phyloP scores from a whole-genome alignment of 345 rosid genomes.

The Linum lewisii region DNA sequence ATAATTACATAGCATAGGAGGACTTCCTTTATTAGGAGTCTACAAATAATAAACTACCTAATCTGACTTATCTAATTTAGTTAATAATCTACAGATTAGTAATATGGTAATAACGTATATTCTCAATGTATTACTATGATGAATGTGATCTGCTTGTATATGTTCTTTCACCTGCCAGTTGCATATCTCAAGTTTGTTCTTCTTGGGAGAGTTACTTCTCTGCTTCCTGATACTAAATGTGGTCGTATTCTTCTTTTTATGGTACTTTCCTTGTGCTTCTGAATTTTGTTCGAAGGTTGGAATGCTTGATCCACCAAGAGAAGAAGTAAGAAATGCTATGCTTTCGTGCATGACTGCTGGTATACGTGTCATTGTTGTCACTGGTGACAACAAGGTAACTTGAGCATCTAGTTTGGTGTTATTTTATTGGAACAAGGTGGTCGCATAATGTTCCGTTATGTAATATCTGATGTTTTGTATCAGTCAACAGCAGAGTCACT shows the following conservation, averaged over 20 bases:
- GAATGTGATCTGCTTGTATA: too few relatives aligned
- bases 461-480: slow-evolving; percentile 19
- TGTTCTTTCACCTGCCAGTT: too few relatives aligned
- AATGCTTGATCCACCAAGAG: slow-evolving; percentile 98
- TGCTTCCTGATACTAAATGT: background rate
- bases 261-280: background rate
- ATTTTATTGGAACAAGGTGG: slow-evolving; percentile 1
- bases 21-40: too few relatives aligned
- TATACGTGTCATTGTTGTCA: slow-evolving; percentile 96
- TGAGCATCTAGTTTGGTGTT: slow-evolving; percentile 6
- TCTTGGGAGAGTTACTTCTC: background rate
- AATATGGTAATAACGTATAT: too few relatives aligned
- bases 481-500: slow-evolving; percentile 98
- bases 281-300: slow-evolving; percentile 62
- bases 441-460: slow-evolving; percentile 11
- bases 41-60: too few relatives aligned
- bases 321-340: slow-evolving; percentile 95
- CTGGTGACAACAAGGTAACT: slow-evolving; percentile 96
- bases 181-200: background rate
- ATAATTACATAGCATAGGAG: too few relatives aligned
- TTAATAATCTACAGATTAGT: too few relatives aligned
- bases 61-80: too few relatives aligned
- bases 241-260: background rate
- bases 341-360: slow-evolving; percentile 97
- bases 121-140: too few relatives aligned